These are phyloP conservation scores for Gynostemma pentaphyllum DNA, from an alignment of 306 rosid genomes.

Conservation along the genomic window DNA sequence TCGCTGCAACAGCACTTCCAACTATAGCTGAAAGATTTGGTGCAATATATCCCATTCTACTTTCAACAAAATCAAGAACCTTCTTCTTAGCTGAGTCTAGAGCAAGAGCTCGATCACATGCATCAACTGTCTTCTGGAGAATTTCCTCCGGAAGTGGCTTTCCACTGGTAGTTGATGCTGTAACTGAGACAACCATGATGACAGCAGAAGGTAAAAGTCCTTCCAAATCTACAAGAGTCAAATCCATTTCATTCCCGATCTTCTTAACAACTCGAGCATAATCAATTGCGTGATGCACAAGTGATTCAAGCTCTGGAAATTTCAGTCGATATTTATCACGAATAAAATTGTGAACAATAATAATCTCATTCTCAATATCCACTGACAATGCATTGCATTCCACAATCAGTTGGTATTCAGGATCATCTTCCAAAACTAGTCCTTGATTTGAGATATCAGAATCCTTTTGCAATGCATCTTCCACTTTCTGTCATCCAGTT, in stretches of 20 bases:
- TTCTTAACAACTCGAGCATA: constrained; percentile 94
- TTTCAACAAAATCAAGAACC: constrained; percentile 92
- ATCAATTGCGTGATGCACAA: constrained; percentile 91
- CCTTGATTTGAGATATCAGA: constrained; percentile 47
- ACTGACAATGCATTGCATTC: constrained; percentile 85
- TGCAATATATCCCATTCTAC: constrained; percentile 95
- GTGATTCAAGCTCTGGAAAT: constrained; percentile 92
- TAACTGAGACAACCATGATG: constrained; percentile 94
- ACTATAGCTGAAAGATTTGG: constrained; percentile 89
- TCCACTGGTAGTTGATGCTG: constrained; percentile 95
- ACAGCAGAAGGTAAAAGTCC: constrained; percentile 89
- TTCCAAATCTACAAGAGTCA: constrained; percentile 89
- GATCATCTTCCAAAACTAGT: constrained; percentile 78
- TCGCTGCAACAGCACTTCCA: constrained; percentile 93
- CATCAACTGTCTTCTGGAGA: constrained; percentile 65
- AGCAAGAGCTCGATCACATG: constrained; percentile 89
- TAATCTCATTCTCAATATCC: constrained; percentile 91
- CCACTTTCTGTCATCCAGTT: constrained; percentile 67
- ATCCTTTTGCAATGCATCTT: constrained; percentile 60
- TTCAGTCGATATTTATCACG: constrained; percentile 90
- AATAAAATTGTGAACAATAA: constrained; percentile 78
- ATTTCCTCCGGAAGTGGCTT: constrained; percentile 92
- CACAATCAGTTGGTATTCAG: constrained; percentile 86
- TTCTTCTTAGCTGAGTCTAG: constrained; percentile 80
- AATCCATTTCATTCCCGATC: constrained; percentile 89